Evolutionary conservation across 2,329 filamentous ascomycete species (phyloP).

Genomic region (Apiospora malaysiana): DNA sequence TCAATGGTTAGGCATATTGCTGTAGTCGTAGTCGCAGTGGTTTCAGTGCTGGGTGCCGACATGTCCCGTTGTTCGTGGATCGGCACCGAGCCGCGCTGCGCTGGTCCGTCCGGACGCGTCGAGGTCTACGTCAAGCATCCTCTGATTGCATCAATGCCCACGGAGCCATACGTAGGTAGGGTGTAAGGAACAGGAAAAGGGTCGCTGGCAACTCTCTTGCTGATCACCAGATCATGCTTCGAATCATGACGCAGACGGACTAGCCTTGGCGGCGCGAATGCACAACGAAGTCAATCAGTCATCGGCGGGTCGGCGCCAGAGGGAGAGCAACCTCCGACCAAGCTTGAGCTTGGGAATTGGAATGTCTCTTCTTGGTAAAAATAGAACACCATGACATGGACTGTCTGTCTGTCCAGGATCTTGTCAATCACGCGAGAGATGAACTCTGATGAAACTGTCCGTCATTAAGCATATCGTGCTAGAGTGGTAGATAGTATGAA

Average conservation of each 20-base stretch:
- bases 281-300: constrained; percentile 8
- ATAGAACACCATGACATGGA: constrained; percentile 1
- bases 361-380: constrained; percentile 1
- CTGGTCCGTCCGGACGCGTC: constrained; percentile 5
- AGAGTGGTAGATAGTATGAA: too few relatives aligned
- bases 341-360: background rate
- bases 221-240: constrained; percentile 1
- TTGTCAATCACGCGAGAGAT: constrained; percentile 2
- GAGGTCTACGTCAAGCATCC: constrained; percentile 6
- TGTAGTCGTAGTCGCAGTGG: background rate
- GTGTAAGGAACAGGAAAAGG: background rate
- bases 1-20: background rate
- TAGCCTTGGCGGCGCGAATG: background rate
- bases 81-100: constrained; percentile 1
- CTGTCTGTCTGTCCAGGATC: background rate
- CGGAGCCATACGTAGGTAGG: background rate
- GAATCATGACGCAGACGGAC: constrained; percentile 13
- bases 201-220: constrained; percentile 1
- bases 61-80: background rate
- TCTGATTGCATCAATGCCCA: constrained; percentile 1
- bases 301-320: constrained; percentile 13
- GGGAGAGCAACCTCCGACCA: background rate
- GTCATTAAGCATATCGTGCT: background rate
- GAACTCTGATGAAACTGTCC: background rate
- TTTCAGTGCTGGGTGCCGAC: background rate